A percentile compares a stretch with the other conserved stretches of the same genome.
These are phyloP conservation scores for Euphorbia pulcherrima DNA, from an alignment of 345 rosid genomes.

Conservation along the genomic window DNA sequence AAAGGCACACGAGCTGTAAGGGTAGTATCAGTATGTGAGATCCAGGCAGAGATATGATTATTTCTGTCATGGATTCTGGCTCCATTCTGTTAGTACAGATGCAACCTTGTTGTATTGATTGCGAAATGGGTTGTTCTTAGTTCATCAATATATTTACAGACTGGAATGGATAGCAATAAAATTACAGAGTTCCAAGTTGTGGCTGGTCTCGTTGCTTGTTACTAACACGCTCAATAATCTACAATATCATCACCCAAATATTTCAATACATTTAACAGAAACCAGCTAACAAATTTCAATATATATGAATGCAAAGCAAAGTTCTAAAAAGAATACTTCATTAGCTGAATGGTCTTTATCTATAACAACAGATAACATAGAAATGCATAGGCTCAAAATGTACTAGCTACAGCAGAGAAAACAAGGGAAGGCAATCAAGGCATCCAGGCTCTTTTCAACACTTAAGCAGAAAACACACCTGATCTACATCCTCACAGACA, in stretches of 20 bases:
- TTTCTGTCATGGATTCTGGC: neutral
- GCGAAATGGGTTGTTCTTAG: neutral
- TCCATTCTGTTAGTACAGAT: neutral
- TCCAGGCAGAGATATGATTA: neutral
- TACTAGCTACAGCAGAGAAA: neutral
- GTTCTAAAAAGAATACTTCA: neutral
- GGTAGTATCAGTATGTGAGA: neutral
- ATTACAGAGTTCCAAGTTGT: neutral
- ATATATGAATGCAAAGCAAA: neutral
- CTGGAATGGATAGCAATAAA: neutral
- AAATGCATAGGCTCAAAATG: neutral
- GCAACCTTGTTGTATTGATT: neutral
- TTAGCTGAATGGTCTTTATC: neutral
- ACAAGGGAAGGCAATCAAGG: neutral
- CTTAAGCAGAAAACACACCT: slow-evolving; percentile 40
- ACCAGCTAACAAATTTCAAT: neutral
- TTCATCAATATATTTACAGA: too few species aligned
- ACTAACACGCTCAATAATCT: neutral
- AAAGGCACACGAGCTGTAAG: too few species aligned
- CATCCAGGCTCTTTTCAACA: neutral
- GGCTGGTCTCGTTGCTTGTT: neutral
- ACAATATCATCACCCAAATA: neutral
- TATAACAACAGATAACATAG: neutral
- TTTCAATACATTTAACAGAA: neutral
- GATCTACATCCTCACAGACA: slow-evolving; percentile 81